A percentile compares a stretch with the other conserved stretches of the same genome.
Evolutionary conservation across 495 filamentous ascomycete genomes (phyloP).

Genomic region (Tetracladium setigerum): DNA sequence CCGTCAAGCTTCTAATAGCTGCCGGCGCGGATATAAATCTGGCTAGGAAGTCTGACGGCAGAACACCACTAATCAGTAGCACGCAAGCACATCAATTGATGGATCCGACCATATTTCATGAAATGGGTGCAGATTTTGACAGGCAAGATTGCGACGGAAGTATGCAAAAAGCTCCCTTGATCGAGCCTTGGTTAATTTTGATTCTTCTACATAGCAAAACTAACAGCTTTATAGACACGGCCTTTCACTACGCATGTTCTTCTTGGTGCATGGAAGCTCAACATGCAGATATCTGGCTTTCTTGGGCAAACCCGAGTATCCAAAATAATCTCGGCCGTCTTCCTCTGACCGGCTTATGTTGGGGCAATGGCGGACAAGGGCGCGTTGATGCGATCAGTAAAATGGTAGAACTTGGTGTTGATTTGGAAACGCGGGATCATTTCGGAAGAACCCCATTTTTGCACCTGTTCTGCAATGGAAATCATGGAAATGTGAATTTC

Average conservation of each 20-base stretch:
- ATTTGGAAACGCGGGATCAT: neutral
- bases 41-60: neutral
- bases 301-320: neutral
- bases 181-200: too few relatives aligned
- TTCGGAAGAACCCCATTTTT: neutral
- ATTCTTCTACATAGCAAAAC: too few relatives aligned
- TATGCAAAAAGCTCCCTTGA: too few relatives aligned
- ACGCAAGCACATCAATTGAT: neutral
- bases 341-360: neutral
- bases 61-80: neutral
- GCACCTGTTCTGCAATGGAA: neutral
- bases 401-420: neutral
- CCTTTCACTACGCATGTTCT: constrained; percentile 3
- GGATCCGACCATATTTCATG: constrained; percentile 1
- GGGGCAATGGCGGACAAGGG: constrained; percentile 2
- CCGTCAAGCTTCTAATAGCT: neutral
- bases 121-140: neutral
- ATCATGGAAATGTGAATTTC: neutral
- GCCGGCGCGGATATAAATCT: neutral
- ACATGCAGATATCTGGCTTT: neutral
- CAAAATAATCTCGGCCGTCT: neutral
- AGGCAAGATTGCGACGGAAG: neutral
- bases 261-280: constrained; percentile 1
- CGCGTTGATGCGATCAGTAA: neutral
- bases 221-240: neutral